A percentile compares a stretch with the other conserved stretches of the same genome.
Evolutionary conservation across 2,329 filamentous ascomycete genomes (phyloP).

Genomic region (Nannizzia gypsea): DNA sequence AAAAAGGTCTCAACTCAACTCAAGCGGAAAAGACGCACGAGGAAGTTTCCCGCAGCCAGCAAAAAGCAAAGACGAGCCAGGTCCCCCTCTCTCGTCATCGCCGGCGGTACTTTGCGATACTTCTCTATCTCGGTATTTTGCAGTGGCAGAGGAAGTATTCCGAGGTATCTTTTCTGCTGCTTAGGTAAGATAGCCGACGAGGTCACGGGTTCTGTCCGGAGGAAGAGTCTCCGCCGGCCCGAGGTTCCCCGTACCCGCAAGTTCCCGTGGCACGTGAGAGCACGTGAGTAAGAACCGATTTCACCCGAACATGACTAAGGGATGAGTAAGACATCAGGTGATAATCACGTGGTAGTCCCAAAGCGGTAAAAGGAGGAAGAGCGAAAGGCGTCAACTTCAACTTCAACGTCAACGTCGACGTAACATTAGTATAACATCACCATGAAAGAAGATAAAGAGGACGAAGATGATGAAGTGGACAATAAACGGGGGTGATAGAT

Average conservation of each 20-base stretch:
- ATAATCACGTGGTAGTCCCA: not conserved
- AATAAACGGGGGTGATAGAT: too few species aligned
- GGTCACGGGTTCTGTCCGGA: not conserved
- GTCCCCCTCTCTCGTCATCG: not conserved
- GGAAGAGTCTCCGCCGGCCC: not conserved
- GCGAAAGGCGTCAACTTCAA: not conserved
- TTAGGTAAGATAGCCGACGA: not conserved
- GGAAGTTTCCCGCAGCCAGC: not conserved
- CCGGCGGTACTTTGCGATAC: not conserved
- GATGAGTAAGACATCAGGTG: not conserved
- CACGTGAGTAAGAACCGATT: not conserved
- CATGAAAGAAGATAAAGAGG: not conserved
- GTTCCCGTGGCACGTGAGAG: not conserved
- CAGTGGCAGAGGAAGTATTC: not conserved
- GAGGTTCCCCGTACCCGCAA: not conserved
- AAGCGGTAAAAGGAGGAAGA: not conserved
- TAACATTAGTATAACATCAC: not conserved
- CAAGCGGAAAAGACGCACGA: constrained; percentile 3
- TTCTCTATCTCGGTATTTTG: not conserved
- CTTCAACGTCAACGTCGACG: too few species aligned
- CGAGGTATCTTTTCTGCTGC: not conserved
- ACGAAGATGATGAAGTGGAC: not conserved
- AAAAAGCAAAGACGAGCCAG: not conserved
- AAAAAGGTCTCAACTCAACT: not conserved
- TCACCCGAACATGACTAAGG: not conserved